phyloP scores from a whole-genome alignment of 345 rosid genomes.

The Salix koriyanagi region DNA sequence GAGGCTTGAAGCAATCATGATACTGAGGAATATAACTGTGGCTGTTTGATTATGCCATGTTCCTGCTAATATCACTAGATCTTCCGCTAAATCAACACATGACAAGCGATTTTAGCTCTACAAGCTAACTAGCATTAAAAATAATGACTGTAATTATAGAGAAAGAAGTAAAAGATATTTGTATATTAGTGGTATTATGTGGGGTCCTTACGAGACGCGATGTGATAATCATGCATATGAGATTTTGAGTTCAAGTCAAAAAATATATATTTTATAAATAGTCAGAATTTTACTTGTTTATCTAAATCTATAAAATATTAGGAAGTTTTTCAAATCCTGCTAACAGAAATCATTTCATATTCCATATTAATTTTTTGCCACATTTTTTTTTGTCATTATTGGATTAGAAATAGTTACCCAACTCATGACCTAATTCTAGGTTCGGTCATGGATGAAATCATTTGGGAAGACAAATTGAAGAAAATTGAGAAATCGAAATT shows the following conservation, averaged over 20 bases:
- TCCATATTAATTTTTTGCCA: slow-evolving; percentile 8
- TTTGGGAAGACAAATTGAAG: slow-evolving; percentile 29
- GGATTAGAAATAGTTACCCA: not conserved
- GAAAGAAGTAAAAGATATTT: not conserved
- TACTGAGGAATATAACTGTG: not conserved
- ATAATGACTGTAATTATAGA: not conserved
- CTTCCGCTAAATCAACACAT: not conserved
- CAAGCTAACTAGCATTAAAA: not conserved
- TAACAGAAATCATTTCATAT: slow-evolving; percentile 4
- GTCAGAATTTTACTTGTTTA: too few relatives aligned
- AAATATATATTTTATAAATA: accelerated
- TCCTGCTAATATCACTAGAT: not conserved
- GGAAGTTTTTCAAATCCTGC: not conserved
- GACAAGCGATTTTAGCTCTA: slow-evolving; percentile 17
- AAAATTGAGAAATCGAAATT: slow-evolving; percentile 21
- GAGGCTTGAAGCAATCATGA: not conserved
- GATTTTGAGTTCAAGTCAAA: too few relatives aligned
- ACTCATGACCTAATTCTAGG: too few relatives aligned
- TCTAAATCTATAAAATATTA: too few relatives aligned
- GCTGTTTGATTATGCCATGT: not conserved
- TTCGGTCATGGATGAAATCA: too few relatives aligned
- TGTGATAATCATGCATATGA: too few relatives aligned
- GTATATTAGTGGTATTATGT: not conserved
- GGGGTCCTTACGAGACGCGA: too few relatives aligned
- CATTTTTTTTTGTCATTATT: not conserved